Evolutionary conservation across 345 rosid genomes (phyloP), one percentile per base, ranked within the genome.

Genomic region (Carallia brachiata): DNA sequence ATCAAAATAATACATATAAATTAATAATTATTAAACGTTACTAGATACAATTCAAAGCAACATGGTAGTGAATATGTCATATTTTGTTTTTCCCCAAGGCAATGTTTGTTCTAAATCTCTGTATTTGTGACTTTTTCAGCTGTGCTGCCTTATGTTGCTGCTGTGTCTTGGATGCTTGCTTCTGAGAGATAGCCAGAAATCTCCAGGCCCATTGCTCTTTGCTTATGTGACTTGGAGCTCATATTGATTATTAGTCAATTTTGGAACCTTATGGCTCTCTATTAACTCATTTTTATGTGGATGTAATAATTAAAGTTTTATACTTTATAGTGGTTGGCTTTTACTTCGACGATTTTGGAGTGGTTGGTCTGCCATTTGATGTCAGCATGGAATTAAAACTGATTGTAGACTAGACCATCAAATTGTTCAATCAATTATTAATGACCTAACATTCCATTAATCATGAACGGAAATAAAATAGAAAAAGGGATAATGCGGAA

Each of bases 61-160:
- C 50, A 12, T 44, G 50, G 50, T 44, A 10, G 50, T 15, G 5
- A 44, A 44, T 12, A 12, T 44, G 50, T 12, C 16, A 44, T 40
- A 12, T 44, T 10, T 44, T 44, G 16, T 16, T 12, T 44, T 44
- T 44, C 15, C 50, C 50, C 1, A 3, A 0, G 50, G 50, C 17
- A 12, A 3, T 44, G 17, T 44, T 12, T 54, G 15, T 6, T 6
- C 7, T 61, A n/a, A 19, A 62, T 54, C 19, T 61, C n/a, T 68
- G 18, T 73, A 62, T 8, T 57, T 48, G 48, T 56, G 37, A 32
- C 40, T n/a, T 58, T 39, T 67, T 72, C 82, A 89, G 93, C 65
- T 86, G 91, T 70, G 93, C 91, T 59, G 88, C 83, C 64, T 2
- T 90, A 59, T 90, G 96, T 76, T 90, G 96, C 68, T 90, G 96